These are phyloP conservation scores for Pseudogymnoascus sp. DNA, from an alignment of 2,329 filamentous ascomycete genomes.

Conservation along the genomic window DNA sequence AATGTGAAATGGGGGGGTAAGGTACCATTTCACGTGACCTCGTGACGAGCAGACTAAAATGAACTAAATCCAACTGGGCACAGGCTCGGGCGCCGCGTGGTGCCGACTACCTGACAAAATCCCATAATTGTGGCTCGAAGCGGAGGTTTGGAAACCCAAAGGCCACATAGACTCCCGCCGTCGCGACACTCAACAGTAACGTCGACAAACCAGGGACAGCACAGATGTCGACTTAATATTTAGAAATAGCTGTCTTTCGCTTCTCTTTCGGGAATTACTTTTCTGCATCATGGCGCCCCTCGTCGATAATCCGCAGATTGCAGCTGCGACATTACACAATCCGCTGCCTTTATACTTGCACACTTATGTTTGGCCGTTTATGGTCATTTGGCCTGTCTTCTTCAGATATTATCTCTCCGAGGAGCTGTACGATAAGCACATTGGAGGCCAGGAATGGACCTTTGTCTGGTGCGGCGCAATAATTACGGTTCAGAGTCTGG, in stretches of 20 bases:
- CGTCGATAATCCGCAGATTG: constrained; percentile 86
- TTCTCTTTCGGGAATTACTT: not conserved
- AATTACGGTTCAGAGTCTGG: constrained; percentile 75
- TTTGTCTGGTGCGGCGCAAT: constrained; percentile 90
- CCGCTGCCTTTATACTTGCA: constrained; percentile 75
- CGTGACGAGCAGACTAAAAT: not conserved
- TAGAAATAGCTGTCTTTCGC: not conserved
- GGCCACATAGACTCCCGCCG: constrained; percentile 7
- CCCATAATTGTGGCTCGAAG: constrained; percentile 6
- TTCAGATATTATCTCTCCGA: constrained; percentile 77
- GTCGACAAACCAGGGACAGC: constrained; percentile 4
- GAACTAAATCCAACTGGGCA: constrained; percentile 7
- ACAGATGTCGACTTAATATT: constrained; percentile 9
- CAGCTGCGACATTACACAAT: constrained; percentile 78
- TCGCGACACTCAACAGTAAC: constrained; percentile 8
- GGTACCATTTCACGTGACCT: constrained; percentile 6
- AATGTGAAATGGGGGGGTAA: not conserved
- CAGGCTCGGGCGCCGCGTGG: constrained; percentile 4
- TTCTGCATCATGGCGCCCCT: constrained; percentile 59
- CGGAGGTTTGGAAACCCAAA: constrained; percentile 4
- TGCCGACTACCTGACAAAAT: constrained; percentile 7
- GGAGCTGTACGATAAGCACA: constrained; percentile 82
- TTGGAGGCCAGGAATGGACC: constrained; percentile 94
- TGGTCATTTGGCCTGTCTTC: constrained; percentile 86
- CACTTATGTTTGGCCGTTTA: constrained; percentile 88